Evolutionary conservation across 768 basidiomycete genomes (phyloP).

Genomic region (Leccinum uliginosum): DNA sequence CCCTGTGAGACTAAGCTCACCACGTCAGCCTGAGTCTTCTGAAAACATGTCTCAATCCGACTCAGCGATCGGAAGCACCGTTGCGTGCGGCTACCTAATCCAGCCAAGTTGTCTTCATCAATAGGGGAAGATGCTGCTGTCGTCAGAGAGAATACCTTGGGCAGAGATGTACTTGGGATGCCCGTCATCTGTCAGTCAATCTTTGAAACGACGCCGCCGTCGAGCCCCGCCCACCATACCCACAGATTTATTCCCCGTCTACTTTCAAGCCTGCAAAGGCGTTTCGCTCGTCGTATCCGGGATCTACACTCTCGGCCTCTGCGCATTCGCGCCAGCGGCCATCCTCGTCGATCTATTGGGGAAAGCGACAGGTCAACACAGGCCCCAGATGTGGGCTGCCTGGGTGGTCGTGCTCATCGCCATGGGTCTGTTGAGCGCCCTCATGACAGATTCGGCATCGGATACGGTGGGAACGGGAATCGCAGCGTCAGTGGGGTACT

Average conservation of each 20-base stretch:
- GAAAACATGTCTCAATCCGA: too few species aligned
- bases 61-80: too few species aligned
- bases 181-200: constrained; percentile 20
- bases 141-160: too few species aligned
- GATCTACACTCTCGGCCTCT: constrained; percentile 32
- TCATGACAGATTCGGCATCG: constrained; percentile 17
- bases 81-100: too few species aligned
- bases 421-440: constrained; percentile 31
- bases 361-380: constrained; percentile 33
- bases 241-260: constrained; percentile 38
- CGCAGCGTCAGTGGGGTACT: constrained; percentile 1
- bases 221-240: background rate
- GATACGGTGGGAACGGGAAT: constrained; percentile 13
- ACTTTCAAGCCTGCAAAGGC: constrained; percentile 38
- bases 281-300: constrained; percentile 34
- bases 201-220: background rate
- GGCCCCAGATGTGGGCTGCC: constrained; percentile 32
- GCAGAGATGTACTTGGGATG: too few species aligned
- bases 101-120: too few species aligned
- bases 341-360: constrained; percentile 37
- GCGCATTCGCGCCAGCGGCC: constrained; percentile 36
- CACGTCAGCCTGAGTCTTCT: too few species aligned
- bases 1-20: too few species aligned
- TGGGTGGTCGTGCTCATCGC: constrained; percentile 36
- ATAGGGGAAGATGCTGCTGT: too few species aligned